Evolutionary conservation across 1,284 basidiomycete genomes (phyloP), one percentile per base, ranked within the genome.

Genomic region (Entoloma clypeatum): DNA sequence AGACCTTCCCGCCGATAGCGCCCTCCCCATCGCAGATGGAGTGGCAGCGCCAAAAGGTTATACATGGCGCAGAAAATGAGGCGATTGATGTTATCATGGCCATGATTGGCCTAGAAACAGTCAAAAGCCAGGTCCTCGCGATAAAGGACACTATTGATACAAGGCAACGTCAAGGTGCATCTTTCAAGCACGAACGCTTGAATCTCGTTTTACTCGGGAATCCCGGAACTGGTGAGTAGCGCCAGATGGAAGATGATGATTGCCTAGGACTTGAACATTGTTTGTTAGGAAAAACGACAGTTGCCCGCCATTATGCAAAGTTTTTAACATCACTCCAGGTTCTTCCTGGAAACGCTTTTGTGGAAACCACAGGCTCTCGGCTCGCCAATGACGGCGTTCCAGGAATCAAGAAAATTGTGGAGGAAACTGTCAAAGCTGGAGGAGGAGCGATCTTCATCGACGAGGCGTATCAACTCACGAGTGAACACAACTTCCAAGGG

Each of bases 271-370:
- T 24, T 25, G 25, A 43, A 35, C 18, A 8, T n/a, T n/a, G n/a
- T n/a, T n/a, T n/a, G n/a, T n/a, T 25, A 83, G 81, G 81, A 0
- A 84, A 84, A 63, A 84, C 81, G 0, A 84, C 81, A 0, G 68
- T 85, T 9, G 81, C 81, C 3, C 62, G 81, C 14, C 67, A 72
- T 13, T 85, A 82, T 47, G 77, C 75, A 1, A 69, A 75, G 41
- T 79, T 83, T 51, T 60, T 85, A 4, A 61, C 74, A 4, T 79
- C 75, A 0, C 59, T 79, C 7, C 51, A 69, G 10, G 69, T 75
- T 1, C 59, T 81, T n/a, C 74, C 79, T 0, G 77, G 77, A 0
- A 60, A 58, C 18, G 58, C 56, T 8, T 84, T 82, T 48, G 39
- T 74, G 11, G 82, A 84, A 49, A 81, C 76, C 0, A 80, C 79